These are phyloP conservation scores for Pleurotus eryngii DNA, from an alignment of 768 basidiomycete species.

Conservation along the genomic window DNA sequence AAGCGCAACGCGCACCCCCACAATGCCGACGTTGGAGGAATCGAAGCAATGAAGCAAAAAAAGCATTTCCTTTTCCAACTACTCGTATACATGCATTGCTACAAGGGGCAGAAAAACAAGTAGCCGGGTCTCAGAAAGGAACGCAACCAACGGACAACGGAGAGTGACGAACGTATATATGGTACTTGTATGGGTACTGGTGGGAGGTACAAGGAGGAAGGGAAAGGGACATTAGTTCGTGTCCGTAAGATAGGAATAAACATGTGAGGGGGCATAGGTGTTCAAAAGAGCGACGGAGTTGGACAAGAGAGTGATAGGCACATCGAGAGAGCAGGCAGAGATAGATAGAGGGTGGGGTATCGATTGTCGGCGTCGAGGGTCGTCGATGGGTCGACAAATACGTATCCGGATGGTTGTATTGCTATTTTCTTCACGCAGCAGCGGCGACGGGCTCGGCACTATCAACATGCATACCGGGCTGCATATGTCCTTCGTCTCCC, in stretches of 20 bases:
- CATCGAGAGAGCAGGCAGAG: slow-evolving; percentile 12
- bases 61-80: neutral
- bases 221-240: neutral
- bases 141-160: neutral
- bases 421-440: slow-evolving; percentile 14
- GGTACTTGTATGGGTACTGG: neutral
- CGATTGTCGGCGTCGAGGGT: slow-evolving; percentile 5
- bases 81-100: neutral
- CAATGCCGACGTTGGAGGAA: neutral
- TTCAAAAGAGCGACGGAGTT: neutral
- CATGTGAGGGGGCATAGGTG: neutral
- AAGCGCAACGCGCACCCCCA: neutral
- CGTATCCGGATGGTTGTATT: slow-evolving; percentile 11
- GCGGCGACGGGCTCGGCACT: slow-evolving; percentile 30
- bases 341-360: slow-evolving; percentile 14
- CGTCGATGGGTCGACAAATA: slow-evolving; percentile 6
- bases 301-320: neutral
- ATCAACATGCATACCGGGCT: slow-evolving; percentile 44
- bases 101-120: too few species aligned
- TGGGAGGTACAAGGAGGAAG: neutral
- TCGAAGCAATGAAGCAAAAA: neutral
- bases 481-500: slow-evolving; percentile 31
- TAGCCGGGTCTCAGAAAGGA: neutral
- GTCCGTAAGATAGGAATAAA: slow-evolving; percentile 5
- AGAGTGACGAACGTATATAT: neutral